Evolutionary conservation across 306 rosid genomes (phyloP), one percentile per base, ranked within the genome.

Genomic region (Hippophae gyantsensis): DNA sequence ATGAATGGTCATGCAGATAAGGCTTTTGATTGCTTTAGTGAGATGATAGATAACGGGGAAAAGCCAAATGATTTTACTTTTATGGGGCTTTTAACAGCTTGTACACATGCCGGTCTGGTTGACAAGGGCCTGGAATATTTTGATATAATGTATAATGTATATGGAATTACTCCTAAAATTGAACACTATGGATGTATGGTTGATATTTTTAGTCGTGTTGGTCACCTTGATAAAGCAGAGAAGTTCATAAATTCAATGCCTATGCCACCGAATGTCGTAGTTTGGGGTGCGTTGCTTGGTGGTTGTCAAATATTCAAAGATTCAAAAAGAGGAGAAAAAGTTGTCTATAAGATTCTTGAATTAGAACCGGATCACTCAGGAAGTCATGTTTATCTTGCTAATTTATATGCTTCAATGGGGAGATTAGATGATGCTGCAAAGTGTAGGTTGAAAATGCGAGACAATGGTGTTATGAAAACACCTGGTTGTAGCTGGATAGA

Each of bases 281-380:
- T 74, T 47, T 74, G 79, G 79, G 79, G 79, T 42, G 74, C 79
- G 32, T 71, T 74, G 56, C 79, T 69, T 0, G 79, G 79, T 42
- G 75, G 79, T 26, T 74, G 79, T 55, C 53, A 52, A 27, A 74
- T 59, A 42, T 69, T 48, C 46, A 74, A 69, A 60, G 79, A 74
- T 43, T 57, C 71, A 12, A 10, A 64, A 38, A 61, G 79, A 69
- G 75, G 79, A 4, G 61, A 64, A 46, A 62, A 68, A 0, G 59
- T 69, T 1, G 79, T 64, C 10, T 50, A 42, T 5, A 63, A 7
- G 38, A 74, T 74, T 43, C 75, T 74, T 41, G 61, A 69, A 43
- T 59, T 74, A 65, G 79, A 74, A 26, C 52, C 68, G n/a, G 69
- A 43, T n/a, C 79, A 74, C 50, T 69, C 79, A n/a, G 79, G 79